phyloP scores from a whole-genome alignment of 2,329 filamentous ascomycete species.

The Aureobasidium subglaciale region DNA sequence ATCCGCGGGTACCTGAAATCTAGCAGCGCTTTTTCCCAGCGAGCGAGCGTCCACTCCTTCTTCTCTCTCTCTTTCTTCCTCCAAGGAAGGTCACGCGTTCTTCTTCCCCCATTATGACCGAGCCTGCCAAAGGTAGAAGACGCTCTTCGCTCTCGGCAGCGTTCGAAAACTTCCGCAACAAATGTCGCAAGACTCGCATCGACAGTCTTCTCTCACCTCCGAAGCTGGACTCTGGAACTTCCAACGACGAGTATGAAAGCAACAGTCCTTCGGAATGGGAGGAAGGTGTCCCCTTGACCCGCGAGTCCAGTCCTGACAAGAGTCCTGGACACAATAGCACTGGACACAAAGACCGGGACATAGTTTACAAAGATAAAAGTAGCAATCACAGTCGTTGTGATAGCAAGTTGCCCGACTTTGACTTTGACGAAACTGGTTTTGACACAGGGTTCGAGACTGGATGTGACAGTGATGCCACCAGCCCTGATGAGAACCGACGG shows the following conservation, averaged over 20 bases:
- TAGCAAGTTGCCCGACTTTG: background rate
- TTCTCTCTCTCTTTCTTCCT: background rate
- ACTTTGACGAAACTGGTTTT: background rate
- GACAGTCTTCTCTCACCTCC: slow-evolving; percentile 11
- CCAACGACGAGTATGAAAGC: background rate
- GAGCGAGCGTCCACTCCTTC: no score
- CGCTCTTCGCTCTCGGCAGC: background rate
- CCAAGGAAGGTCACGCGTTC: background rate
- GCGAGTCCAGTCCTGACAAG: background rate
- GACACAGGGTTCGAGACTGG: background rate
- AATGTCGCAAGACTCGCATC: background rate
- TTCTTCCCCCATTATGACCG: no score
- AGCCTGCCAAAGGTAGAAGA: background rate
- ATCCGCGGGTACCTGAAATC: no score
- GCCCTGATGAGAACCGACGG: background rate
- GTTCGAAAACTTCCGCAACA: slow-evolving; percentile 2
- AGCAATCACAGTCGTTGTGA: background rate
- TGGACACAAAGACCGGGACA: background rate
- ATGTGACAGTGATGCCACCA: background rate
- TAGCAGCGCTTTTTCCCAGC: no score
- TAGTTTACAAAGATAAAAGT: background rate
- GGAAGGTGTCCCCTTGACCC: background rate
- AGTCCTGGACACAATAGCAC: background rate
- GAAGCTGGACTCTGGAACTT: background rate
- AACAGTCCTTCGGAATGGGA: background rate